Percentiles rank a stretch among this genome's conserved stretches.
These are phyloP conservation scores for Excoecaria cochinchinensis DNA, from an alignment of 345 rosid species.

Conservation along the genomic window DNA sequence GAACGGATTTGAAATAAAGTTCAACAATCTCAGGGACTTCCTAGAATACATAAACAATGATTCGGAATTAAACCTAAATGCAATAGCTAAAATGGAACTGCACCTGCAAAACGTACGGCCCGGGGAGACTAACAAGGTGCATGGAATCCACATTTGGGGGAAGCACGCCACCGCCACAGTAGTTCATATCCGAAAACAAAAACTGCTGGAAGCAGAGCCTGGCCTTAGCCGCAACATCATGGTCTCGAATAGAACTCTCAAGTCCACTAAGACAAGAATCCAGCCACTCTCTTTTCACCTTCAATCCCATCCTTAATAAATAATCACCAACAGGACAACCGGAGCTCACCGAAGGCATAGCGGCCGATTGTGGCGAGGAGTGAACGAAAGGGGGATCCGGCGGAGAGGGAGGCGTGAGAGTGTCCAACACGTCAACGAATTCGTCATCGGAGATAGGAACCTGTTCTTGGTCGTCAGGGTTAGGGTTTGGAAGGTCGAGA, in stretches of 20 bases:
- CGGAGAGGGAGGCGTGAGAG: constrained; percentile 41
- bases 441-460: constrained; percentile 54
- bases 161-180: constrained; percentile 72
- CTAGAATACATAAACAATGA: neutral
- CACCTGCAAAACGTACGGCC: constrained; percentile 92
- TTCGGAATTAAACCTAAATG: neutral
- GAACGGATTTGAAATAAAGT: neutral
- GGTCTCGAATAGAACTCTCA: constrained; percentile 42
- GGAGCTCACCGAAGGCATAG: constrained; percentile 14
- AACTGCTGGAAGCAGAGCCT: constrained; percentile 75
- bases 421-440: constrained; percentile 50
- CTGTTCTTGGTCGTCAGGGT: constrained; percentile 21
- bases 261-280: constrained; percentile 53
- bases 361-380: constrained; percentile 17
- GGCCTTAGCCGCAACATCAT: constrained; percentile 54
- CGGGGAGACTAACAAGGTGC: constrained; percentile 73
- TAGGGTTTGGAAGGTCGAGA: constrained; percentile 25
- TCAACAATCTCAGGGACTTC: neutral
- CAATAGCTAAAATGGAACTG: neutral
- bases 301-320: constrained; percentile 58
- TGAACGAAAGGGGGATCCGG: constrained; percentile 22
- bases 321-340: constrained; percentile 46
- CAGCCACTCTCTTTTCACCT: constrained; percentile 67
- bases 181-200: constrained; percentile 79
- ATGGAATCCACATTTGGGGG: constrained; percentile 61